Base-by-base conservation (phyloP, 2,329 filamentous ascomycete genomes). In the Mycosphaerelloides madeirae region DNA sequence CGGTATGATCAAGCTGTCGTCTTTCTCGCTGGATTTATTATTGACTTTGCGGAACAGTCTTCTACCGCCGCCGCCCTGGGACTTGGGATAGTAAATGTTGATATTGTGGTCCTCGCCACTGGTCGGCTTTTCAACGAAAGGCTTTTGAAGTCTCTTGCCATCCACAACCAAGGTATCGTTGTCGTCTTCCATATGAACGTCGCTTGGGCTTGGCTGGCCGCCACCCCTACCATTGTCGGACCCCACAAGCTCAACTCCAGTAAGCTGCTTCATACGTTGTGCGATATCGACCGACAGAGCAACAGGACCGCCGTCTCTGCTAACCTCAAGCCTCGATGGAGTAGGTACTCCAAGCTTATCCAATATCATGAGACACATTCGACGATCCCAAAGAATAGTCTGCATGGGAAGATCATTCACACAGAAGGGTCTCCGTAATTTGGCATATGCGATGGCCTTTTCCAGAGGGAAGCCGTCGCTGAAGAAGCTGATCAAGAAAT, bases 91-190 rank as follows among this genome's bases (percentile, higher is more conserved):
- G 69, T 97, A 98, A 44, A 98, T 96, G 68, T 95, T 85, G 58
- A 98, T 95, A 65, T 98, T 98, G 70, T 98, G 93, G 61, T 98
- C 91, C 68, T 98, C 93, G 28, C 93, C 93, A 61, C 87, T 96
- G n/a, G 89, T 90, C 0, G 93, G 93, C 66, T 98, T 98, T 65
- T 98, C 93, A 29, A 98, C 93, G 62, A 98, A 98, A 0, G 93
- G 93, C 63, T 98, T 98, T 57, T 78, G 84, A 35, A 98, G 76
- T 3, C 82, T 67, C 31, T 79, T 75, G 9, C 91, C 93, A 63
- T 98, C 91, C 8, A 98, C 91, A 32, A 84, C 81, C 43, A 98
- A 75, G 3, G 85, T 84, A 62, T 98, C 90, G 20, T 87, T 87
- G 55, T 95, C 84, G 51, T 97, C 90, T n/a, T 93, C 76, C 53